These are phyloP conservation scores for Nematodospora valgi DNA, from an alignment of 805 yeast species.

Conservation along the genomic window DNA sequence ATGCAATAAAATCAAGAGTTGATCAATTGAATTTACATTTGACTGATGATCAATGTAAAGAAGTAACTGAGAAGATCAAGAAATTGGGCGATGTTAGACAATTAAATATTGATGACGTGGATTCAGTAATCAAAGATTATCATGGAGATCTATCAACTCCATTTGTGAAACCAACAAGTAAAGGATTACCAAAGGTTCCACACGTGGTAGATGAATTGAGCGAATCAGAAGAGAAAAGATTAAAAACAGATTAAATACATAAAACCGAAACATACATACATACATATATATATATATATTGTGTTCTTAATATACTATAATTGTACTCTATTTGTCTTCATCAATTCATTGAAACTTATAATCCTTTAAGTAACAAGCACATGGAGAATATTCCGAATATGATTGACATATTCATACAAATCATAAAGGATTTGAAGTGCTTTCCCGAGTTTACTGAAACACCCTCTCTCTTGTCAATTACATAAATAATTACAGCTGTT, in stretches of 20 bases:
- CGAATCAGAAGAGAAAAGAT: constrained; percentile 5
- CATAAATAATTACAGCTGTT: constrained; percentile 15
- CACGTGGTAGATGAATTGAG: constrained; percentile 8
- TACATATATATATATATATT: background rate
- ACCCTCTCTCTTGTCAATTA: constrained; percentile 12
- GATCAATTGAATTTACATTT: constrained; percentile 90
- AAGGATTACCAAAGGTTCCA: constrained; percentile 7
- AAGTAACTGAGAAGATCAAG: constrained; percentile 90
- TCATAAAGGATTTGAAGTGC: constrained; percentile 15
- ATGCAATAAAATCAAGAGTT: constrained; percentile 96
- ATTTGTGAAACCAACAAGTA: constrained; percentile 3
- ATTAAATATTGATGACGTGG: constrained; percentile 94
- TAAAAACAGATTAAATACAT: background rate
- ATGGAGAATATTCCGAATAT: constrained; percentile 16
- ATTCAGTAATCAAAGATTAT: constrained; percentile 90
- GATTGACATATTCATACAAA: constrained; percentile 18
- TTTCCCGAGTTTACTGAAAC: constrained; percentile 16
- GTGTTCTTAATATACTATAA: background rate
- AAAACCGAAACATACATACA: background rate
- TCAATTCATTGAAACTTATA: background rate
- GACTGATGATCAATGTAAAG: constrained; percentile 92
- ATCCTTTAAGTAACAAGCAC: constrained; percentile 8
- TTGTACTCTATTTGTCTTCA: background rate
- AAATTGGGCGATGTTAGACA: constrained; percentile 93
- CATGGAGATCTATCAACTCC: constrained; percentile 54